Conservation (phyloP, 129 eudicot species). For the Ambrosia trifida region DNA sequence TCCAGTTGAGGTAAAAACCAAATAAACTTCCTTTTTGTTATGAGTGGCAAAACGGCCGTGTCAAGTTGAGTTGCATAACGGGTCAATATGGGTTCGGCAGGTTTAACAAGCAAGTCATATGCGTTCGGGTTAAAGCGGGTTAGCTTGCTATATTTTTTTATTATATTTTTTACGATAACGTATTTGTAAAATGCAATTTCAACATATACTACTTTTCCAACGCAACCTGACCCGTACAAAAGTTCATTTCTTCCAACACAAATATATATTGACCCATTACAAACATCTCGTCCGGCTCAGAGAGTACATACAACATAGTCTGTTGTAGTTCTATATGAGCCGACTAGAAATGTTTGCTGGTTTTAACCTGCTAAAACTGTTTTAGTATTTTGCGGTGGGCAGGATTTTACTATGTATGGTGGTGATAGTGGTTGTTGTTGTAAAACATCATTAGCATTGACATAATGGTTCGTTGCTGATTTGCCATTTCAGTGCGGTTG, state of each 20-base stretch:
- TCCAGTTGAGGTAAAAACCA: conserved; percentile 4
- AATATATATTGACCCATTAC: background rate
- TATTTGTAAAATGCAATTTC: background rate
- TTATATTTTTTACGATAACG: background rate
- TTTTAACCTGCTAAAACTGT: background rate
- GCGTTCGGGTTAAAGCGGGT: background rate
- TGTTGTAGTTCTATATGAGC: background rate
- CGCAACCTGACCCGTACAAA: background rate
- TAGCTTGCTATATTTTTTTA: background rate
- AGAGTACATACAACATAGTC: background rate
- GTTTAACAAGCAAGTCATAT: background rate
- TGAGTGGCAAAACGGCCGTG: background rate
- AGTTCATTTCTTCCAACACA: background rate
- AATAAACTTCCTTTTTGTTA: background rate
- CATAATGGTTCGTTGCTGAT: conserved; percentile 7
- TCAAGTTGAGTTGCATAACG: background rate
- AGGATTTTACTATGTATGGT: too few relatives aligned
- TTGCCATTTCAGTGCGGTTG: conserved; percentile 23
- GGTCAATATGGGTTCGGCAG: background rate
- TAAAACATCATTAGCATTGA: background rate
- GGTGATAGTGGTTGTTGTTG: too few relatives aligned
- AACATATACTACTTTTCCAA: background rate
- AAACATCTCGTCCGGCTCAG: background rate
- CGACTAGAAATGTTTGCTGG: background rate
- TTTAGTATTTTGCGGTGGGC: background rate